phyloP scores from a whole-genome alignment of 441 rosid genomes.

The Adansonia grandidieri region DNA sequence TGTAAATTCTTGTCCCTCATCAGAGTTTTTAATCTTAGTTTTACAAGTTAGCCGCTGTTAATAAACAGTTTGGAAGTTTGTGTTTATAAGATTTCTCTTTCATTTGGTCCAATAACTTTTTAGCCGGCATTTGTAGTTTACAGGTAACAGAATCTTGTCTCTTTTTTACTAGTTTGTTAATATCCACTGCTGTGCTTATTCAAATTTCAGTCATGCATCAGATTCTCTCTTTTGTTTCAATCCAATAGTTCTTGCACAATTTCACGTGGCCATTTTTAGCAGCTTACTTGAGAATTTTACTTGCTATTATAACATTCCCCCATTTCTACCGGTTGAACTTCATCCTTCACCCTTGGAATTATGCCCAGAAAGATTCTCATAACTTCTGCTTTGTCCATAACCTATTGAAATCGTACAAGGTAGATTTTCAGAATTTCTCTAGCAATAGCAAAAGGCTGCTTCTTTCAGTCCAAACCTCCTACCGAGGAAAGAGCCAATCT shows the following conservation, averaged over 20 bases:
- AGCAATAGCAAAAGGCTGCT: slow-evolving; percentile 1
- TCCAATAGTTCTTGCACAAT: not conserved
- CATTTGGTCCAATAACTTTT: not conserved
- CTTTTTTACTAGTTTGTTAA: slow-evolving; percentile 7
- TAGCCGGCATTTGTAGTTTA: slow-evolving; percentile 19
- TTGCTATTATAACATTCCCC: not conserved
- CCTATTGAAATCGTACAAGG: not conserved
- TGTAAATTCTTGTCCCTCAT: slow-evolving; percentile 50
- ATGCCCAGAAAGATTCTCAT: slow-evolving; percentile 21
- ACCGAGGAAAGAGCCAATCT: not conserved
- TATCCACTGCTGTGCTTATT: slow-evolving; percentile 1
- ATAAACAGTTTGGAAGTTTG: slow-evolving; percentile 36
- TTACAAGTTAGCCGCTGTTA: slow-evolving; percentile 45
- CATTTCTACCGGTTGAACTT: not conserved
- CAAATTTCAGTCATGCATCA: slow-evolving; percentile 15
- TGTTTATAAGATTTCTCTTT: not conserved
- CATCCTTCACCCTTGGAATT: slow-evolving; percentile 17
- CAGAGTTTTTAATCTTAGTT: slow-evolving; percentile 30
- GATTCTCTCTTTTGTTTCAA: slow-evolving; percentile 19
- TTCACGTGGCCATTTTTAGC: not conserved
- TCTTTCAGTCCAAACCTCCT: not conserved
- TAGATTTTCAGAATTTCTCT: not conserved
- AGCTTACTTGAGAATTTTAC: slow-evolving; percentile 19
- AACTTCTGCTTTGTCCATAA: slow-evolving; percentile 15
- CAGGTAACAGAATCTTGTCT: slow-evolving; percentile 23